These are phyloP conservation scores for Chlamydomonas asymmetrica DNA, from an alignment of 139 green algal genomes.

Conservation along the genomic window DNA sequence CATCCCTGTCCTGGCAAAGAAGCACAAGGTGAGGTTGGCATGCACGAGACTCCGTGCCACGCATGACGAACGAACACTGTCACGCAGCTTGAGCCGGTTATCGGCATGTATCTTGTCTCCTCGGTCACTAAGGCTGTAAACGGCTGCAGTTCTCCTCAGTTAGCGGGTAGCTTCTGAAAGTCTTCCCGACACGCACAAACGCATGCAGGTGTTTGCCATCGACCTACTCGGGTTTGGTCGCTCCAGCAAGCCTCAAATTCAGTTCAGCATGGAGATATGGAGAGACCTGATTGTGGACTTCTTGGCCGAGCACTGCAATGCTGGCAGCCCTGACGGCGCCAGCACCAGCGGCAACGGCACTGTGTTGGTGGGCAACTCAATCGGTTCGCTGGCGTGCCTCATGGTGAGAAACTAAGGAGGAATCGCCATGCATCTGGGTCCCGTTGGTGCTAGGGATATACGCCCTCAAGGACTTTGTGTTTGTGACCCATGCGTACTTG, in stretches of 20 bases:
- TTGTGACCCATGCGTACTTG: too few species aligned
- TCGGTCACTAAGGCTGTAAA: too few species aligned
- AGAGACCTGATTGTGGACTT: conserved; percentile 73
- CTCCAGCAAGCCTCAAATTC: conserved; percentile 61
- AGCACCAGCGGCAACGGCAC: conserved; percentile 32
- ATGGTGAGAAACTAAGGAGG: too few species aligned
- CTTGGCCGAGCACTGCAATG: conserved; percentile 65
- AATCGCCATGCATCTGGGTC: too few species aligned
- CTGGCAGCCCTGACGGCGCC: too few species aligned
- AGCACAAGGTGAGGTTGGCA: conserved; percentile 46
- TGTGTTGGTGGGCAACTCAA: conserved; percentile 83
- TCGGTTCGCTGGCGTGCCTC: conserved; percentile 73
- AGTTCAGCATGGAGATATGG: conserved; percentile 55
- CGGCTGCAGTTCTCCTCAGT: too few species aligned
- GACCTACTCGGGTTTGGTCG: conserved; percentile 81
- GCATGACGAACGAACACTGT: background rate
- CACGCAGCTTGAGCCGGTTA: background rate
- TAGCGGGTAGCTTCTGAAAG: background rate
- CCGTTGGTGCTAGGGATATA: too few species aligned
- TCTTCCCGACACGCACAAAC: background rate
- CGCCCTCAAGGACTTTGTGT: too few species aligned
- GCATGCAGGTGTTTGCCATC: conserved; percentile 78
- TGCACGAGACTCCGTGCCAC: too few species aligned
- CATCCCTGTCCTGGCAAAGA: conserved; percentile 51
- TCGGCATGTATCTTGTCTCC: too few species aligned